Evolutionary conservation across 768 basidiomycete genomes (phyloP).

Genomic region (Pleurotus giganteus): DNA sequence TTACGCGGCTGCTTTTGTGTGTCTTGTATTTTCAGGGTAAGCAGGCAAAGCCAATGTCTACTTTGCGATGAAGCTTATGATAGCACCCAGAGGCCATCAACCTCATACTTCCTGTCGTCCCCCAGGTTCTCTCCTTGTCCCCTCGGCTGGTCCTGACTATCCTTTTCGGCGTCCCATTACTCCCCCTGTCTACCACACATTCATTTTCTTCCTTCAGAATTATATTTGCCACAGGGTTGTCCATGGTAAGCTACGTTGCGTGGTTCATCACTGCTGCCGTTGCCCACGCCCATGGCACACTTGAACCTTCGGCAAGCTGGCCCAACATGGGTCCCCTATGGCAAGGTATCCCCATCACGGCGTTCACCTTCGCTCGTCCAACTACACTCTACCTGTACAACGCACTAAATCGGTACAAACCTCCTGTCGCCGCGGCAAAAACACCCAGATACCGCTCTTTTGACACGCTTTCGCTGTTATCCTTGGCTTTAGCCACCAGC

Average conservation of each 20-base stretch:
- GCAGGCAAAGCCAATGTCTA: constrained; percentile 21
- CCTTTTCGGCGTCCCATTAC: constrained; percentile 38
- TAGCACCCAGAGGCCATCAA: constrained; percentile 44
- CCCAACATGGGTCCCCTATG: constrained; percentile 49
- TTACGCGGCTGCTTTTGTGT: constrained; percentile 49
- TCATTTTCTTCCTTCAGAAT: constrained; percentile 55
- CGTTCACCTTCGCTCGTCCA: constrained; percentile 65
- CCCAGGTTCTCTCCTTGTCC: constrained; percentile 27
- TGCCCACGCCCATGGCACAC: constrained; percentile 46
- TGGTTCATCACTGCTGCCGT: constrained; percentile 59
- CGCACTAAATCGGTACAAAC: constrained; percentile 46
- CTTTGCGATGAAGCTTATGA: background rate
- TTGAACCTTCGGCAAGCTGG: constrained; percentile 33
- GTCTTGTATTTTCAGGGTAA: constrained; percentile 66
- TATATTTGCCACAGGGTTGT: constrained; percentile 56
- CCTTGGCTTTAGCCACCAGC: constrained; percentile 44
- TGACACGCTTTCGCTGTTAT: constrained; percentile 49
- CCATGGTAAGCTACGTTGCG: constrained; percentile 53
- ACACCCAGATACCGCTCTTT: constrained; percentile 54
- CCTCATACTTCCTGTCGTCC: constrained; percentile 47
- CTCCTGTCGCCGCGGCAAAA: constrained; percentile 39
- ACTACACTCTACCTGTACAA: constrained; percentile 66
- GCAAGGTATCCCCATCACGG: constrained; percentile 57
- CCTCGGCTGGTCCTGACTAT: constrained; percentile 41
- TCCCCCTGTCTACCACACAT: constrained; percentile 52